Percentiles rank a stretch among this genome's conserved stretches.
Evolutionary conservation across 441 rosid species (phyloP).

Genomic region (Lepidium campestre): DNA sequence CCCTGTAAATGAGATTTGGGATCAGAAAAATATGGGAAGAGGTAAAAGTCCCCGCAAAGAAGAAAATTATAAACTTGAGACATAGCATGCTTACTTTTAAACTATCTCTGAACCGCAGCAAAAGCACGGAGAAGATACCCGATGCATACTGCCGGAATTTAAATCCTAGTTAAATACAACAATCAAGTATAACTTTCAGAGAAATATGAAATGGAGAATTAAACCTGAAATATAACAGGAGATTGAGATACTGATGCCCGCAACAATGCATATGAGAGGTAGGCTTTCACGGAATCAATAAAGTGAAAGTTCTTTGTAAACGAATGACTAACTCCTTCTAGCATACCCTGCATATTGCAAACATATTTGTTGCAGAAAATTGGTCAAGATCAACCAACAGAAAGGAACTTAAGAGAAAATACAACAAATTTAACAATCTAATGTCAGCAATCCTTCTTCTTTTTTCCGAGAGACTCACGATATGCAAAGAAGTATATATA

Average conservation of each 20-base stretch:
- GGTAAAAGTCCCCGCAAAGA: not conserved
- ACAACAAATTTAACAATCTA: constrained; percentile 1
- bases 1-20: constrained; percentile 51
- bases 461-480: constrained; percentile 1
- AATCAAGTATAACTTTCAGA: constrained; percentile 13
- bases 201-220: constrained; percentile 23
- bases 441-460: not conserved
- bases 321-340: constrained; percentile 95
- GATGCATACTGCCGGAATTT: constrained; percentile 82
- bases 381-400: constrained; percentile 14
- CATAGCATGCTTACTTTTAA: constrained; percentile 67
- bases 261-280: constrained; percentile 93
- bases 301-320: constrained; percentile 93
- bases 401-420: not conserved
- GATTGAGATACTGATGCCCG: constrained; percentile 97
- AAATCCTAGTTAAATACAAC: constrained; percentile 27
- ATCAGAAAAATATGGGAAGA: constrained; percentile 18
- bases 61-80: constrained; percentile 1
- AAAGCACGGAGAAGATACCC: constrained; percentile 93
- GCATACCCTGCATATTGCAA: constrained; percentile 65
- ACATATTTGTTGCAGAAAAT: constrained; percentile 4
- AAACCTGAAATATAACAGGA: constrained; percentile 90
- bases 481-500: not conserved
- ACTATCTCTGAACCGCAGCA: constrained; percentile 91
- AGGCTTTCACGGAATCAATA: constrained; percentile 98